phyloP scores from a whole-genome alignment of 306 rosid genomes.

The Leucaena leucocephala region DNA sequence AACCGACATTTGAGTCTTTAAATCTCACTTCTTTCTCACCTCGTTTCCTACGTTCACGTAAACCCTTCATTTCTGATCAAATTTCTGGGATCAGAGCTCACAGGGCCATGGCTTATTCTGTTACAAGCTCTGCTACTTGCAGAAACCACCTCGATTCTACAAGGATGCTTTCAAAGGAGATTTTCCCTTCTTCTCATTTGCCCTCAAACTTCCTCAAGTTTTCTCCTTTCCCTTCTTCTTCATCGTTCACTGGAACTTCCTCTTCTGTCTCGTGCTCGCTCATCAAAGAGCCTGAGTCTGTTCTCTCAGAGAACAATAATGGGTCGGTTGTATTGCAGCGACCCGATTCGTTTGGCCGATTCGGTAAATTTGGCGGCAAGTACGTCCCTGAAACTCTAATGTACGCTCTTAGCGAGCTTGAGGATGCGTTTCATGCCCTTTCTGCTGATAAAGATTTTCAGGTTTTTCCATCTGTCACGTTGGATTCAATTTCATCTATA shows the following conservation, averaged over 20 bases:
- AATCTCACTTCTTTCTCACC: neutral
- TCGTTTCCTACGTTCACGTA: neutral
- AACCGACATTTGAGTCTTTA: neutral
- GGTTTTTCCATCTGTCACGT: conserved; percentile 45
- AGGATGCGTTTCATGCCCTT: conserved; percentile 72
- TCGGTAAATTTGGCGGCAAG: conserved; percentile 88
- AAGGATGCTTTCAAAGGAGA: conserved; percentile 28
- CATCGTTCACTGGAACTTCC: neutral
- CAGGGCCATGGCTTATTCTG: conserved; percentile 42
- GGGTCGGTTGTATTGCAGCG: conserved; percentile 48
- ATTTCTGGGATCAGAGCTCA: neutral
- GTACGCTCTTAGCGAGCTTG: conserved; percentile 89
- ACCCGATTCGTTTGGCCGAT: conserved; percentile 92
- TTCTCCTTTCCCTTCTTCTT: conserved; percentile 43
- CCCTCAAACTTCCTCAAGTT: conserved; percentile 41
- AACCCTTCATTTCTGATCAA: neutral
- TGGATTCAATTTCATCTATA: conserved; percentile 17
- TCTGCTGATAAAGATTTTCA: conserved; percentile 69
- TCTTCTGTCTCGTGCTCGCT: conserved; percentile 57
- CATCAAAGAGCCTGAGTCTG: conserved; percentile 46
- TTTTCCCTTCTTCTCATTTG: conserved; percentile 45
- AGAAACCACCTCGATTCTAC: conserved; percentile 32
- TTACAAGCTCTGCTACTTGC: conserved; percentile 34
- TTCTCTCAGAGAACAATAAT: conserved; percentile 25
- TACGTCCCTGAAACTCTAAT: conserved; percentile 96